phyloP scores from a whole-genome alignment of 1,284 basidiomycete species.

The Trichosporon sp. region DNA sequence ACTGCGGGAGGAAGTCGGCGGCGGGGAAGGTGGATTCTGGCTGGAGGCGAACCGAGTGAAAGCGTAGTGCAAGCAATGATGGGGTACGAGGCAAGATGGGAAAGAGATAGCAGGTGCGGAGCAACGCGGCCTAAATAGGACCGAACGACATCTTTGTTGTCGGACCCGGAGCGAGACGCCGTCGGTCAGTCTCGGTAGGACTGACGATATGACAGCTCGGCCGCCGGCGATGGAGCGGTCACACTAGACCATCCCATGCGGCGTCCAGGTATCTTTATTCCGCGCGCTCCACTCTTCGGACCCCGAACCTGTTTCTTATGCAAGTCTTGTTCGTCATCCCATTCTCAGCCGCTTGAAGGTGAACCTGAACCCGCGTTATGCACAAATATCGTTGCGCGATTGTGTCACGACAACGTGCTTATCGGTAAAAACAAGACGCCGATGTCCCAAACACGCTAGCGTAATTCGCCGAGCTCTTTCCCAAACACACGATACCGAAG shows the following conservation, averaged over 20 bases:
- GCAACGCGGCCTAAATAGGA: neutral
- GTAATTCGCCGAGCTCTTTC: neutral
- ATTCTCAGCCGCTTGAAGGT: neutral
- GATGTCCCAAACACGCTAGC: neutral
- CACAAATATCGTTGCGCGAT: neutral
- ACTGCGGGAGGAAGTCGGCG: neutral
- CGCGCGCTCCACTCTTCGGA: neutral
- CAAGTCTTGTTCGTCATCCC: neutral
- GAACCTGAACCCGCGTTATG: neutral
- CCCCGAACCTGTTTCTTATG: neutral
- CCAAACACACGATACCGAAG: neutral
- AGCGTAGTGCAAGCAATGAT: neutral
- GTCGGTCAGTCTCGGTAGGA: neutral
- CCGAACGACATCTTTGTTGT: no score
- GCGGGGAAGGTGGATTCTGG: no score
- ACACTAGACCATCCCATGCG: neutral
- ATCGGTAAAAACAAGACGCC: neutral
- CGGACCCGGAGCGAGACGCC: neutral
- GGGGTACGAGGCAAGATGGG: neutral
- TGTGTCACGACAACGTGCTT: neutral
- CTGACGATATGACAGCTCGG: neutral
- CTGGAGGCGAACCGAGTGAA: no score
- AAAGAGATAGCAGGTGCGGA: neutral
- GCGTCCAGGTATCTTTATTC: neutral
- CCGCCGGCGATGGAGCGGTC: constrained; percentile 10